Evolutionary conservation across 805 yeast species (phyloP).

Genomic region (Suhomyces sp.): DNA sequence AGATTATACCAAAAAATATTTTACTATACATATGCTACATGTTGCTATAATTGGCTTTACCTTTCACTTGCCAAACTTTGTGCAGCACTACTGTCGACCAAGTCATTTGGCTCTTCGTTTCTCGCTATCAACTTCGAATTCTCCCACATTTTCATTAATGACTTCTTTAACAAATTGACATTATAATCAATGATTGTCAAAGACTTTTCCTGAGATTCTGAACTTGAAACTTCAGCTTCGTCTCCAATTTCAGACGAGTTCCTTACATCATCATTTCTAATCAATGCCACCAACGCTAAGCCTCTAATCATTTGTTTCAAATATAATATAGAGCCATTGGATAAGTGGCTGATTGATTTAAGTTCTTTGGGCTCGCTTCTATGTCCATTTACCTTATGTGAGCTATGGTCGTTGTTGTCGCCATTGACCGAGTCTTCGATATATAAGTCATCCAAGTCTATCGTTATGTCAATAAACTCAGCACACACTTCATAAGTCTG

Average conservation of each 20-base stretch:
- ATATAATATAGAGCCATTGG: conserved; percentile 80
- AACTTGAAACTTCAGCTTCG: neutral
- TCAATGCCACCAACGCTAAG: conserved; percentile 82
- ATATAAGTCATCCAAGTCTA: conserved; percentile 77
- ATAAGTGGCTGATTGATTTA: conserved; percentile 69
- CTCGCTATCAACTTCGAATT: conserved; percentile 26
- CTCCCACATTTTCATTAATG: conserved; percentile 72
- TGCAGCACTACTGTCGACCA: neutral
- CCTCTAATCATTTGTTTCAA: conserved; percentile 92
- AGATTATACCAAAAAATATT: neutral
- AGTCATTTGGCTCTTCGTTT: neutral
- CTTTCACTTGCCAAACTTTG: neutral
- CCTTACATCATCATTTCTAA: conserved; percentile 56
- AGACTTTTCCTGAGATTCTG: conserved; percentile 29
- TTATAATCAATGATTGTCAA: conserved; percentile 82
- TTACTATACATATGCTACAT: neutral
- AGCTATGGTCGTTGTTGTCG: conserved; percentile 2
- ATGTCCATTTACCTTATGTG: conserved; percentile 8
- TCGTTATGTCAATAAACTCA: conserved; percentile 91
- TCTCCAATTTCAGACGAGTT: conserved; percentile 5
- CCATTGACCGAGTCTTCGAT: conserved; percentile 28
- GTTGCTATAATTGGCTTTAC: neutral
- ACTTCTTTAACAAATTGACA: conserved; percentile 72
- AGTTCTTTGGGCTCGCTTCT: conserved; percentile 32
- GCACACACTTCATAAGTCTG: conserved; percentile 96